These are phyloP conservation scores for Clohesyomyces aquaticus DNA, from an alignment of 495 filamentous ascomycete species.

Conservation along the genomic window DNA sequence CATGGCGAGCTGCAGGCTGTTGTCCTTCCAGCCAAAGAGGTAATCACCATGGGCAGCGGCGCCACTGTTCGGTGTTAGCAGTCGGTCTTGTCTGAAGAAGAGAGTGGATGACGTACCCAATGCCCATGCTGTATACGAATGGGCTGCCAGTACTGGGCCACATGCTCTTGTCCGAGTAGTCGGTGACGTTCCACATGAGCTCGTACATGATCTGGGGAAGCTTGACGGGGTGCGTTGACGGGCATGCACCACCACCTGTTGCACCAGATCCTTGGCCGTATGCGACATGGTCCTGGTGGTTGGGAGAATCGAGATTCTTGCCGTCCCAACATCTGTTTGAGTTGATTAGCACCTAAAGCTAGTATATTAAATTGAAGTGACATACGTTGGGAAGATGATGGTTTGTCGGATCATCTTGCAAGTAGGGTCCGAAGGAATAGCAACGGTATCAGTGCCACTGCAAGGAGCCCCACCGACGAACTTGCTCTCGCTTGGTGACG, in stretches of 20 bases:
- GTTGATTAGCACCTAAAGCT: neutral
- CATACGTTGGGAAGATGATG: constrained; percentile 55
- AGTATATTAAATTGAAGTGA: neutral
- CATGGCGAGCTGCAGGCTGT: constrained; percentile 55
- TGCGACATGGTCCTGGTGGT: constrained; percentile 57
- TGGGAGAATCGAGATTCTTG: constrained; percentile 57
- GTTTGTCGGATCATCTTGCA: constrained; percentile 62
- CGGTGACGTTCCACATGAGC: constrained; percentile 55
- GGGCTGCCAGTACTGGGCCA: constrained; percentile 53
- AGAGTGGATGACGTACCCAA: constrained; percentile 46
- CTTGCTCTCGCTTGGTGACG: constrained; percentile 46
- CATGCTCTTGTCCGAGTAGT: constrained; percentile 48
- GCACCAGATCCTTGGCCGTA: constrained; percentile 48
- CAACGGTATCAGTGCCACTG: constrained; percentile 35
- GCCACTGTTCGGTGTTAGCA: constrained; percentile 43
- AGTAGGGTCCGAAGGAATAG: constrained; percentile 42
- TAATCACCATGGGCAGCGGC: constrained; percentile 56
- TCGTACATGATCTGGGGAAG: constrained; percentile 59
- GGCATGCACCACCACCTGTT: constrained; percentile 52
- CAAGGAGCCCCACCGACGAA: constrained; percentile 37
- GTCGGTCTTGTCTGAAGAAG: neutral
- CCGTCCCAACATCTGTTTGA: constrained; percentile 57
- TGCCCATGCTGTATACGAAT: constrained; percentile 56
- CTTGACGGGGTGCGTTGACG: constrained; percentile 53
- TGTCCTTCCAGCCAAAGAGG: constrained; percentile 54